A percentile compares a stretch with the other conserved stretches of the same genome.
These are phyloP conservation scores for Nemania serpens DNA, from an alignment of 2,329 filamentous ascomycete species.

Conservation along the genomic window DNA sequence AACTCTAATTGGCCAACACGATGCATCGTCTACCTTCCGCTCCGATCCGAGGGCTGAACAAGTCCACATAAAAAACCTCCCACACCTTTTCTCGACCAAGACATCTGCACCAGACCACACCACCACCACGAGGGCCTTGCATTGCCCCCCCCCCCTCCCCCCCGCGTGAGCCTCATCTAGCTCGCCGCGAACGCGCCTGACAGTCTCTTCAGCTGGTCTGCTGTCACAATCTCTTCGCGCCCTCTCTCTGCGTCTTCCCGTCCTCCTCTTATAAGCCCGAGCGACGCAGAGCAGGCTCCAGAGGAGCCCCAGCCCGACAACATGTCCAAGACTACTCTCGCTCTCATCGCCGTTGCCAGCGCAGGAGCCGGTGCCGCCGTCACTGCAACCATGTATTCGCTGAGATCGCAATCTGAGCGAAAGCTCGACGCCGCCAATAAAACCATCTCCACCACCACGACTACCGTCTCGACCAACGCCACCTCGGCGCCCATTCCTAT, in stretches of 20 bases:
- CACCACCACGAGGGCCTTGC: slow-evolving; percentile 39
- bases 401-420: slow-evolving; percentile 50
- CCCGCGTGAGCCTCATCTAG: slow-evolving; percentile 38
- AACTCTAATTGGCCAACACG: slow-evolving; percentile 17
- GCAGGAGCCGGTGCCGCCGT: slow-evolving; percentile 77
- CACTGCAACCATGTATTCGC: slow-evolving; percentile 69
- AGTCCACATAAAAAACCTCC: slow-evolving; percentile 18
- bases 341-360: slow-evolving; percentile 75
- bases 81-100: slow-evolving; percentile 10
- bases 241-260: slow-evolving; percentile 5
- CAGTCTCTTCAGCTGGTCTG: slow-evolving; percentile 25
- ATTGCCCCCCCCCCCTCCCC: slow-evolving; percentile 18
- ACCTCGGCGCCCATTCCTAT: slow-evolving; percentile 47
- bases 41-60: neutral
- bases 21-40: neutral
- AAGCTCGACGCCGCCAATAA: slow-evolving; percentile 47
- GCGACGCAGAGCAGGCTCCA: slow-evolving; percentile 23
- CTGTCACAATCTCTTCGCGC: slow-evolving; percentile 9
- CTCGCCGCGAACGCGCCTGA: slow-evolving; percentile 35
- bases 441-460: slow-evolving; percentile 44
- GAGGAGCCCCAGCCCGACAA: slow-evolving; percentile 36
- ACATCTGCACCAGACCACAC: slow-evolving; percentile 35
- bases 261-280: slow-evolving; percentile 31
- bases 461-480: slow-evolving; percentile 42
- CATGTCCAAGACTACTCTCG: slow-evolving; percentile 81